Evolutionary conservation across 202 grass and related monocot genomes (phyloP), one percentile per base, ranked within the genome.

Genomic region (Elaeis oleifera): DNA sequence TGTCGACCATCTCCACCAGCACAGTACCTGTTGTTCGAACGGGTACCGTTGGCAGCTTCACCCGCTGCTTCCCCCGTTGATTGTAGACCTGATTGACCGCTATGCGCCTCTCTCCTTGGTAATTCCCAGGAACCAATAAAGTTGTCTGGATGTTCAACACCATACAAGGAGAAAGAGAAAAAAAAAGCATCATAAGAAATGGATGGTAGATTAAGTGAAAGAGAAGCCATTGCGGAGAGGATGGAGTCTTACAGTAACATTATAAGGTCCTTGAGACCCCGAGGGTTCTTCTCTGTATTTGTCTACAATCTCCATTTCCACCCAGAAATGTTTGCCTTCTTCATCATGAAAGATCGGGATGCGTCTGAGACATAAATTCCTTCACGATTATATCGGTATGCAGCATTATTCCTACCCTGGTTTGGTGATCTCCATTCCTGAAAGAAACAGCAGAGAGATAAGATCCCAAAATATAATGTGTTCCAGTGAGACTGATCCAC

Each of bases 291-390:
- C 56, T 61, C 85, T 81, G 69, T 95, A 89, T 31, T 85, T 89
- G 71, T 95, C 90, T 23, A 95, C 62, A 27, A 95, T 95, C 61
- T 95, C 81, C 58, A 78, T 81, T 64, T 89, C 90, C 59, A 95
- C 22, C 90, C 90, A 95, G 74, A 95, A 95, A 83, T 89, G 83
- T 62, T 86, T 95, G 23, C 85, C 90, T 71, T 95, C 90, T 78
- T 95, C 90, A 9, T 95, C 90, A 23, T 83, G 82, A 74, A 89
- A 32, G 83, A 50, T 65, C 90, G 83, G 16, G 90, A 89, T 69
- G 76, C 64, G 44, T 78, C 85, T 9, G 62, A 71, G 23, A 89
- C 80, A 79, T 79, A 89, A 49, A 95, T 83, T 23, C 85, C 90
- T 73, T 89, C 63, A 23, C 80, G 79, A 74, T 84, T 81, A 51